Evolutionary conservation across 257 asterid genomes (phyloP).

Genomic region (Solanum clarkiae): DNA sequence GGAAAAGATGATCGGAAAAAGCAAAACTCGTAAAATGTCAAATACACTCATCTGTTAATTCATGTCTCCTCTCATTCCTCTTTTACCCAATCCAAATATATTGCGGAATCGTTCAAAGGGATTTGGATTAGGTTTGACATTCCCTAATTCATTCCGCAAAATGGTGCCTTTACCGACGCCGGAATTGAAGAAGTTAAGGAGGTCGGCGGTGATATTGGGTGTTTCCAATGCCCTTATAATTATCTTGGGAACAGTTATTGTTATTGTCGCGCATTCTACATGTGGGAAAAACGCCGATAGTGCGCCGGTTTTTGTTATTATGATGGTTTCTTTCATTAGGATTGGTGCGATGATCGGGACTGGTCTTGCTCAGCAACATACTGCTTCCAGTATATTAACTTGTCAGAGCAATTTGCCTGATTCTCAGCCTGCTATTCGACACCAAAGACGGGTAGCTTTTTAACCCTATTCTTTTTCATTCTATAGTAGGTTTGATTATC

Average conservation of each 20-base stretch:
- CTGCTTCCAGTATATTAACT: constrained; percentile 1
- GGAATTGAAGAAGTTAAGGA: not conserved
- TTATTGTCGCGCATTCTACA: not conserved
- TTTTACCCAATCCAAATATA: not conserved
- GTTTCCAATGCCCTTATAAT: not conserved
- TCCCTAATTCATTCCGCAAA: not conserved
- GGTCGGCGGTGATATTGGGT: constrained; percentile 5
- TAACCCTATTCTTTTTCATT: not conserved
- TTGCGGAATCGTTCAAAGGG: not conserved
- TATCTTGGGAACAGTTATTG: not conserved
- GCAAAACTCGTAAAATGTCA: not conserved
- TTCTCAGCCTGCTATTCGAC: not conserved
- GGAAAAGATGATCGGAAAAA: not conserved
- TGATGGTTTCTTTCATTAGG: not conserved
- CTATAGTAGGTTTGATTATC: not conserved
- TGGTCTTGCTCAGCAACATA: constrained; percentile 5
- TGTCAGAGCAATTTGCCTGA: not conserved
- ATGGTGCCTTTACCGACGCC: not conserved
- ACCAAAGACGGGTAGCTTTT: constrained; percentile 4
- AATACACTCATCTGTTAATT: not conserved
- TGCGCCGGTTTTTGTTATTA: not conserved
- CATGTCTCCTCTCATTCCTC: not conserved
- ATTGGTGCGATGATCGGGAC: constrained; percentile 8
- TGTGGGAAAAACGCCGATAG: not conserved
- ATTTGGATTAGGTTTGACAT: not conserved